These are phyloP conservation scores for Spongiforma sp. DNA, from an alignment of 1,284 basidiomycete species.

Conservation along the genomic window DNA sequence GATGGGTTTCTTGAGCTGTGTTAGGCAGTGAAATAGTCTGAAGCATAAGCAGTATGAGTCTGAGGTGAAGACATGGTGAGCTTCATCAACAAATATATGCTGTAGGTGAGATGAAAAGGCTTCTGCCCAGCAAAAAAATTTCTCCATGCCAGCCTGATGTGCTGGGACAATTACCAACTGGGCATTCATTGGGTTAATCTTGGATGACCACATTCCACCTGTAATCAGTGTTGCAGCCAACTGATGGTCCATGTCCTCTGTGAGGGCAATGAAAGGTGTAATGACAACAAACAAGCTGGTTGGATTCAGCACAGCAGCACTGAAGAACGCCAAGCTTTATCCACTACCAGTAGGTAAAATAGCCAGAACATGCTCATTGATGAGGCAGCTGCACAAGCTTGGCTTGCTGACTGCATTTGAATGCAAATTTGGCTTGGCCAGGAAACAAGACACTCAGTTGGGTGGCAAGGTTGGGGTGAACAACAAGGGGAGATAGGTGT, in stretches of 20 bases:
- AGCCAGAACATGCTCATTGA: constrained; percentile 14
- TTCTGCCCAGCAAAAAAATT: constrained; percentile 4
- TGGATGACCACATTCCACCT: not conserved
- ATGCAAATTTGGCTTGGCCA: accelerated
- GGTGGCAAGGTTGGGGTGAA: constrained; percentile 1
- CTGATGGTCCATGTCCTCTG: constrained; percentile 4
- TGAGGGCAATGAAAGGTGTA: constrained; percentile 15
- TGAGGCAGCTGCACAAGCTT: constrained; percentile 8
- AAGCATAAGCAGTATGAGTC: constrained; percentile 22
- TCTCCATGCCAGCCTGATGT: constrained; percentile 1
- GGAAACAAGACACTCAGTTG: not conserved
- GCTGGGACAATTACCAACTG: constrained; percentile 16
- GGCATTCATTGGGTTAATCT: not conserved
- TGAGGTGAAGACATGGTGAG: constrained; percentile 24
- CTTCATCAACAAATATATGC: constrained; percentile 25
- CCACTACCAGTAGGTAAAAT: constrained; percentile 26
- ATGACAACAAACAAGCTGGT: constrained; percentile 18
- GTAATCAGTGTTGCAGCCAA: not conserved
- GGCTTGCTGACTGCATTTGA: not conserved
- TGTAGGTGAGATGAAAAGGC: not conserved
- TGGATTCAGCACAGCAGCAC: constrained; percentile 10
- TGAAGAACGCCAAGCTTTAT: constrained; percentile 26
- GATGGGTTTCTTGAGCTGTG: constrained; percentile 15
- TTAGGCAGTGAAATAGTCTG: constrained; percentile 19
- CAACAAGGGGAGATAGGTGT: not conserved